Evolutionary conservation across 352 stramenopile species (phyloP).

Genomic region (Phytopythium kandeliae): DNA sequence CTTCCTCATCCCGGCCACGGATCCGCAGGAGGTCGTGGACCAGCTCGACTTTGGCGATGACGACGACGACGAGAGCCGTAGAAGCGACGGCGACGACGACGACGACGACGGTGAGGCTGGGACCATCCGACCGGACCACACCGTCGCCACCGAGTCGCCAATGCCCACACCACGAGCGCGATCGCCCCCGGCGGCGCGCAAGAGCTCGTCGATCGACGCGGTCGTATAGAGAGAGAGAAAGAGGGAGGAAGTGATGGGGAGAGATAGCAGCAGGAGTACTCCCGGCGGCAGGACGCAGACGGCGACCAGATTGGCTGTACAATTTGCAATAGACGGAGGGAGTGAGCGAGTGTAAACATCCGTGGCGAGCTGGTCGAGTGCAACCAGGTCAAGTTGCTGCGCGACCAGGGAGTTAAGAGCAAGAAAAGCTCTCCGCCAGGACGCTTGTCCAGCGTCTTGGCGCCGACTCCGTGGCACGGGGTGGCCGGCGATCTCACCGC

Average conservation of each 20-base stretch:
- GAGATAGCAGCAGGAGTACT: too few relatives aligned
- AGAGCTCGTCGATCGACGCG: conserved; percentile 12
- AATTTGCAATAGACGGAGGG: background rate
- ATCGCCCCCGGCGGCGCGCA: background rate
- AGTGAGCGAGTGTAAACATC: background rate
- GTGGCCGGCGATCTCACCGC: too few relatives aligned
- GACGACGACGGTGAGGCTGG: conserved; percentile 16
- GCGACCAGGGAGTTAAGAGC: too few relatives aligned
- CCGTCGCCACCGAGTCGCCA: conserved; percentile 21
- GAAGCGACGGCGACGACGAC: conserved; percentile 10
- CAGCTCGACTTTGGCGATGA: conserved; percentile 45
- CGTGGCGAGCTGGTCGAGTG: background rate
- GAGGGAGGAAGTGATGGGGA: too few relatives aligned
- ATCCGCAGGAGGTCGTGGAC: conserved; percentile 74
- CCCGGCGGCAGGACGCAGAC: too few relatives aligned
- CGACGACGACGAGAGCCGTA: conserved; percentile 9
- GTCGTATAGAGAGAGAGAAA: conserved; percentile 10
- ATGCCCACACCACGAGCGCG: background rate
- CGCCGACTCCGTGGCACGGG: too few relatives aligned
- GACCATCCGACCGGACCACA: conserved; percentile 40
- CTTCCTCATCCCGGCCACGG: conserved; percentile 69
- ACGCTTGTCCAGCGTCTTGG: too few relatives aligned
- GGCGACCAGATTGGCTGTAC: too few relatives aligned
- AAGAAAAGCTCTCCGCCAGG: too few relatives aligned
- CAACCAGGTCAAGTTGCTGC: background rate